Conservation (phyloP, 1,284 basidiomycete species). For the Malassezia equina region DNA sequence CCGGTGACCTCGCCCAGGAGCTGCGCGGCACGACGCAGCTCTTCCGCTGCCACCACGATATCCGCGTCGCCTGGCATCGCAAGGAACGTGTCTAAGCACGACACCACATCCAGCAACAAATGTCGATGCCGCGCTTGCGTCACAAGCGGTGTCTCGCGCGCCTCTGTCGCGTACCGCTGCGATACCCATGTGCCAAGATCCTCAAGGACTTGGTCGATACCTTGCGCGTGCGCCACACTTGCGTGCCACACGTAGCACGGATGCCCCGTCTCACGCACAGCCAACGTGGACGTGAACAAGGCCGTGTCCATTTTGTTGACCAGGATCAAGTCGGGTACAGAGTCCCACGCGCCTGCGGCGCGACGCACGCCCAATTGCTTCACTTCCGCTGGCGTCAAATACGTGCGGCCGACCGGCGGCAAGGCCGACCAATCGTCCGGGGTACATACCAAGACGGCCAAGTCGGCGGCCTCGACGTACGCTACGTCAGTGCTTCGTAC, state of each 20-base stretch:
- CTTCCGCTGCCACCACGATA: conserved; percentile 69
- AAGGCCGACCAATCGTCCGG: conserved; percentile 51
- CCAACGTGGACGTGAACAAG: neutral
- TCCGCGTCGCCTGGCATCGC: conserved; percentile 51
- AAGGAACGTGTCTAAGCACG: conserved; percentile 59
- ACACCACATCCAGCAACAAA: conserved; percentile 60
- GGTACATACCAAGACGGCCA: conserved; percentile 67
- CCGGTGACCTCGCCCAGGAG: conserved; percentile 72
- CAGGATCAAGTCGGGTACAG: conserved; percentile 52
- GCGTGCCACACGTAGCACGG: conserved; percentile 52
- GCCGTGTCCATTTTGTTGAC: conserved; percentile 64
- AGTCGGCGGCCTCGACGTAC: conserved; percentile 60
- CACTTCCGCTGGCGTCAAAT: neutral
- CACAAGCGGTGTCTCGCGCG: conserved; percentile 57
- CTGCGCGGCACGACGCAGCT: conserved; percentile 68
- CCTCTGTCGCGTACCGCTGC: conserved; percentile 51
- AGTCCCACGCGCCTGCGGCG: neutral
- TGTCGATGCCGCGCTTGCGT: conserved; percentile 68
- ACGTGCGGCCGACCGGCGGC: conserved; percentile 1
- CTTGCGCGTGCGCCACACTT: conserved; percentile 59
- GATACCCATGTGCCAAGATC: conserved; percentile 56
- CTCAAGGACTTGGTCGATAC: conserved; percentile 56
- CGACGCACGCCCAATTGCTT: neutral
- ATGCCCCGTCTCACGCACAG: neutral
- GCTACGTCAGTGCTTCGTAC: conserved; percentile 51